Evolutionary conservation across 2,329 filamentous ascomycete genomes (phyloP).

Genomic region (Pseudocercospora cruenta): DNA sequence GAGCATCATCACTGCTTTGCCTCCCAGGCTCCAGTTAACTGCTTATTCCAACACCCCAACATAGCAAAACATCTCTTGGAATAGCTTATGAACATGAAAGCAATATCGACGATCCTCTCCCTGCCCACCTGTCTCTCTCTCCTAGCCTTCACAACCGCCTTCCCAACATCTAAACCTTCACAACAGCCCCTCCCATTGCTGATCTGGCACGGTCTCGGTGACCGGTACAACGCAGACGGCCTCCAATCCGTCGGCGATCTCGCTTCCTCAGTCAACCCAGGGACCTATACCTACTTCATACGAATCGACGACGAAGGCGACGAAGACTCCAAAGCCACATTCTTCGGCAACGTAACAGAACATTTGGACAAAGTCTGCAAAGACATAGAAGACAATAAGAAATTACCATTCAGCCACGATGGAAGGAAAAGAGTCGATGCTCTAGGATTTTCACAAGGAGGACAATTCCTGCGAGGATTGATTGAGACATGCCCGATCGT

Average conservation of each 20-base stretch:
- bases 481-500: conserved; percentile 90
- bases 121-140: conserved; percentile 24
- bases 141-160: conserved; percentile 16
- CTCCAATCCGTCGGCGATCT: conserved; percentile 72
- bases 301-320: conserved; percentile 67
- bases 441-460: conserved; percentile 92
- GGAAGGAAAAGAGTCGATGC: conserved; percentile 66
- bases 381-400: conserved; percentile 65
- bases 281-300: conserved; percentile 82
- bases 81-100: neutral
- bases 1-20: neutral
- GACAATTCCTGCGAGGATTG: conserved; percentile 91
- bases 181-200: conserved; percentile 74
- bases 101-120: conserved; percentile 15
- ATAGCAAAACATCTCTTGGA: neutral
- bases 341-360: conserved; percentile 83
- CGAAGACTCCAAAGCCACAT: conserved; percentile 79
- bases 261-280: conserved; percentile 73
- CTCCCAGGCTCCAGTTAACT: neutral
- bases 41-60: neutral
- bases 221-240: conserved; percentile 76
- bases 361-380: conserved; percentile 78
- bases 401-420: neutral
- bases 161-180: conserved; percentile 1
- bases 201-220: conserved; percentile 89